Base-by-base conservation (phyloP, 768 basidiomycete genomes). In the Naganishia kalamii region DNA sequence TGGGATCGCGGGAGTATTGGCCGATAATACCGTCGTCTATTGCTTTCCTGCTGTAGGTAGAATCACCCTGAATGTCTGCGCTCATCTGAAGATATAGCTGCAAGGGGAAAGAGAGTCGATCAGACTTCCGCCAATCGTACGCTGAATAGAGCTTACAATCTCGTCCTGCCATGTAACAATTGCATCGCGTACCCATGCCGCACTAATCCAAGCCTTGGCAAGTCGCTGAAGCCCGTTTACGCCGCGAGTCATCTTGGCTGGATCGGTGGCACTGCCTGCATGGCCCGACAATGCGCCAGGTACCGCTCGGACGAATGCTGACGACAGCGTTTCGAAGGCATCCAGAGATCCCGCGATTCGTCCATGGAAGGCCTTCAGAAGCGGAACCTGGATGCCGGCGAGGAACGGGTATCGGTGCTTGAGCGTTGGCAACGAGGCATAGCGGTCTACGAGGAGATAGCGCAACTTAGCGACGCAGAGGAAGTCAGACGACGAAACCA, bases 21-120 rank as follows among this genome's bases (percentile, higher is more conserved):
- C 19, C 11, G 37, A 57, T 41, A 35, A 57, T 57, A 17, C 50
- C 63, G 25, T 64, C 63, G 7, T 64, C 63, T n/a, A 33, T 41
- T 25, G 49, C 50, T 23, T 41, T 64, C 11, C 51, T 40, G 27
- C 52, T 50, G 30, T 70, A 65, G 11, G 63, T 62, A 0, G 60
- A 51, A 54, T 63, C 49, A 12, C 48, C 41, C 46, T 62, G 23
- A 48, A 71, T 67, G 29, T 72, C 69, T 10, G 67, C 47, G 87
- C 88, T 92, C 33, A 99, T 78, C 75, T 96, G 90, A 17, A 99
- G 80, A 81, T 94, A 97, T 79, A 92, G 92, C 92, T 96, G 71
- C 35, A 25, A 43, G 37, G 37, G 2, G 11, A 25, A 47, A 43
- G 27, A 30, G 12, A 17, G 12, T 17, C 12, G 19, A 35, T 7